These are phyloP conservation scores for Cyberlindnera petersonii DNA, from an alignment of 805 yeast species.

Conservation along the genomic window DNA sequence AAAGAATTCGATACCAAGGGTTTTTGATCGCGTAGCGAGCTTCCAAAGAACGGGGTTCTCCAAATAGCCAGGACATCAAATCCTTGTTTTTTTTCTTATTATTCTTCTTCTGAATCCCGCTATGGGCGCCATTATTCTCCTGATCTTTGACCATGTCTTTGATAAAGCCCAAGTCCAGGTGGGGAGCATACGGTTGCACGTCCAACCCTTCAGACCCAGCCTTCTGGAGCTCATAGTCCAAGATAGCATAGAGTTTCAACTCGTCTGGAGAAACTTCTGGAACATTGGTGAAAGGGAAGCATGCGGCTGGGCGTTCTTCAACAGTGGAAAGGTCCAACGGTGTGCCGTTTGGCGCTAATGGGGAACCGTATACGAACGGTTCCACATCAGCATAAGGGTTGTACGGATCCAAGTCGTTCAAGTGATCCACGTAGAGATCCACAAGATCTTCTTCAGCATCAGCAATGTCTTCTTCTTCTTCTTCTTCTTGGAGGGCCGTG, in stretches of 20 bases:
- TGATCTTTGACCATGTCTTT: no score
- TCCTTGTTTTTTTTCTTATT: constrained; percentile 1
- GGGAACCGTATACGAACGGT: constrained; percentile 18
- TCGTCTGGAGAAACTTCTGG: constrained; percentile 17
- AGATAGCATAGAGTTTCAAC: constrained; percentile 18
- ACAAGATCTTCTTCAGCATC: no score
- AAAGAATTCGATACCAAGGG: constrained; percentile 23
- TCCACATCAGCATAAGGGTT: constrained; percentile 19
- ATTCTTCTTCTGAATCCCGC: no score
- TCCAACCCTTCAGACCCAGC: constrained; percentile 11
- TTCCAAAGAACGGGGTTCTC: constrained; percentile 7
- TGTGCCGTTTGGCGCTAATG: constrained; percentile 21
- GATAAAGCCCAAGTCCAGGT: constrained; percentile 16
- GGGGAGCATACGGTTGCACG: constrained; percentile 12
- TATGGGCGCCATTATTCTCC: constrained; percentile 9
- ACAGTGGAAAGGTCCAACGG: constrained; percentile 24
- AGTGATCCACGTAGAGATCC: neutral
- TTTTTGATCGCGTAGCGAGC: constrained; percentile 6
- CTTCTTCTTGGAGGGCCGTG: neutral
- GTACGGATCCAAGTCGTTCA: constrained; percentile 16
- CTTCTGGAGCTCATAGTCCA: constrained; percentile 22
- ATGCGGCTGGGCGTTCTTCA: neutral
- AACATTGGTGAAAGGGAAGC: constrained; percentile 15
- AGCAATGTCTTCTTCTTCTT: no score
- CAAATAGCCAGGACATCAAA: constrained; percentile 11